Percentiles rank a stretch among this genome's conserved stretches.
Evolutionary conservation across 1,284 basidiomycete species (phyloP).

Genomic region (Omphalotus olearius): DNA sequence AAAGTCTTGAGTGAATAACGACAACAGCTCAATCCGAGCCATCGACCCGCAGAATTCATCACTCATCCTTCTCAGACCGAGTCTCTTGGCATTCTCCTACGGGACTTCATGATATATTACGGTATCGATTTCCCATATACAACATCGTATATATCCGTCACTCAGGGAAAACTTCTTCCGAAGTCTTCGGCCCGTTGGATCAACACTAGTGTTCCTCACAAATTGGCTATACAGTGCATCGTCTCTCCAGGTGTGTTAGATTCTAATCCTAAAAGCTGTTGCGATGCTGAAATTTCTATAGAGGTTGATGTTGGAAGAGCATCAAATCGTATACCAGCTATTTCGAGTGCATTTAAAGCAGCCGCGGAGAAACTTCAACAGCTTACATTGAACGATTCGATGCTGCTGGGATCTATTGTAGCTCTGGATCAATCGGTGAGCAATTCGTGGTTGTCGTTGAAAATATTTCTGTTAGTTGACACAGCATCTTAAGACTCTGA

Average conservation of each 20-base stretch:
- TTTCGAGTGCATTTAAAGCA: conserved; percentile 33
- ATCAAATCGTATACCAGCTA: conserved; percentile 26
- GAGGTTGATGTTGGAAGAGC: conserved; percentile 38
- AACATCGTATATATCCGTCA: conserved; percentile 37
- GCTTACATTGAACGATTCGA: conserved; percentile 15
- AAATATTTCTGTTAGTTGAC: background rate
- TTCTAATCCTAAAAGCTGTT: background rate
- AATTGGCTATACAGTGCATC: conserved; percentile 40
- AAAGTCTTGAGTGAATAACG: background rate
- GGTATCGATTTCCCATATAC: conserved; percentile 38
- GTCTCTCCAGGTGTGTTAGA: conserved; percentile 29
- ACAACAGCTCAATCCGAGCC: conserved; percentile 36
- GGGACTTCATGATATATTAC: conserved; percentile 45
- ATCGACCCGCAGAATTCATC: conserved; percentile 29
- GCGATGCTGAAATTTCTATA: conserved; percentile 8
- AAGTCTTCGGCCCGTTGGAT: conserved; percentile 35
- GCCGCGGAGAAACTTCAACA: conserved; percentile 24
- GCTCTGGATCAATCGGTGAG: conserved; percentile 21
- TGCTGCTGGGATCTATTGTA: conserved; percentile 23
- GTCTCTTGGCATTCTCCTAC: conserved; percentile 40
- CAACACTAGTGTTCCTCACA: conserved; percentile 20
- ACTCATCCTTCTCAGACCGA: conserved; percentile 34
- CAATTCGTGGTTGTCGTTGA: no score
- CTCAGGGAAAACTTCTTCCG: conserved; percentile 28
- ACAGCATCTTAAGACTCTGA: no score